Evolutionary conservation across 2,329 filamentous ascomycete species (phyloP), one percentile per base, ranked within the genome.

Genomic region (Neonectria magnoliae): DNA sequence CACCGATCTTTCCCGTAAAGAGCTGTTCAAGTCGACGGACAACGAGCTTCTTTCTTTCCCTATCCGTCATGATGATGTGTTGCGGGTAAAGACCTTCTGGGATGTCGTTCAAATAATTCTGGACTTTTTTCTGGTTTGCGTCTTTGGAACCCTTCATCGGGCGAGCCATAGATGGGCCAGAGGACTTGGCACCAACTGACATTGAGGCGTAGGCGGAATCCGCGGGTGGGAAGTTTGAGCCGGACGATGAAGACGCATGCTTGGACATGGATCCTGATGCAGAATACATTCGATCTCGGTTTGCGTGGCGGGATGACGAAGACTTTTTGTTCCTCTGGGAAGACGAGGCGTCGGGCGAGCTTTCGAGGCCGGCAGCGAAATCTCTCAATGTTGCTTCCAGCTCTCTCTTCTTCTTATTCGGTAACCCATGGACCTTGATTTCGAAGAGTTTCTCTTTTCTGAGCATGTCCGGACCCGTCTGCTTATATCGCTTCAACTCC

Each of bases 381-480:
- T 90, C 88, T 59, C 89, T 87, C 10, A 97, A 79, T 0, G 90
- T 88, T 7, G 90, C 87, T 74, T 97, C 93, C 20, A 97, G 78
- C 68, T 96, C 92, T 62, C 89, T 85, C 77, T 91, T 93, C 80
- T 93, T 94, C 54, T 87, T 84, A 51, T 88, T 84, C 0, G 91
- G 87, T 44, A 97, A 78, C 0, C 90, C 89, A 71, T 96, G 92
- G 31, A 94, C 86, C 70, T 92, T 91, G 65, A 97, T 88, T 76
- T 97, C 93, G 71, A 97, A 95, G 0, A 97, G 79, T 74, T 92
- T 93, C 31, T 97, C 92, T 51, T 90, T 88, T 36, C 90, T 86
- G 54, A 94, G 79, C 67, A 90, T 87, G 45, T 90, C 85, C 18
- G 89, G 88, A 2, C 90, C 88, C 27, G 87, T 80, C 67, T 88